Percentiles rank a stretch among this genome's conserved stretches.
These are phyloP conservation scores for Trichoderma arundinaceum DNA, from an alignment of 2,329 filamentous ascomycete species.

Conservation along the genomic window DNA sequence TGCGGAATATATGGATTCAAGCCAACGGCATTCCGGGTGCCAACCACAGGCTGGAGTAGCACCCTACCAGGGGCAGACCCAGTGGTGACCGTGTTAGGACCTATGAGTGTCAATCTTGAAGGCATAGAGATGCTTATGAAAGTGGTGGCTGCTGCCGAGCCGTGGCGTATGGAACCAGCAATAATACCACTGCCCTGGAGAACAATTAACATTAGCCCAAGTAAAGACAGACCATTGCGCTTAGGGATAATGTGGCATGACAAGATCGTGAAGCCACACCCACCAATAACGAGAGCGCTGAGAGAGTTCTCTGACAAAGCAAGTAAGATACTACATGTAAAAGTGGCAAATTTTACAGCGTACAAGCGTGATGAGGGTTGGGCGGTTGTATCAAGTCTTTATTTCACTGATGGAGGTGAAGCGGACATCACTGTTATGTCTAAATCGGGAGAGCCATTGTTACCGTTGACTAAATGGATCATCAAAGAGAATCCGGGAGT, in stretches of 20 bases:
- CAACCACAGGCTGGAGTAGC: constrained; percentile 12
- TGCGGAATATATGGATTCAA: constrained; percentile 4
- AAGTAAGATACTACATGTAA: neutral
- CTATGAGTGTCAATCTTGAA: constrained; percentile 2
- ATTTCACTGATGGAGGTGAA: constrained; percentile 12
- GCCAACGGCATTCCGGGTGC: constrained; percentile 6
- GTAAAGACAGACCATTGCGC: neutral
- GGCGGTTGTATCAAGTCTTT: constrained; percentile 1
- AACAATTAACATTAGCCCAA: neutral
- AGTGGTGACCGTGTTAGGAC: constrained; percentile 3
- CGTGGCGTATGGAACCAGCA: neutral
- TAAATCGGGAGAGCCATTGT: neutral
- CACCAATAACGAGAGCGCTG: neutral
- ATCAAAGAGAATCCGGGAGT: neutral
- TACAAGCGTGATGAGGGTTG: constrained; percentile 13
- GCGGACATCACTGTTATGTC: neutral
- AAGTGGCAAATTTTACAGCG: neutral
- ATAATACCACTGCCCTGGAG: neutral
- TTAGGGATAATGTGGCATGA: constrained; percentile 11
- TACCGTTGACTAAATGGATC: constrained; percentile 2
- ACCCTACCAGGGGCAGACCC: constrained; percentile 5
- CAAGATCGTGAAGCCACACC: neutral
- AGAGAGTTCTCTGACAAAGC: neutral
- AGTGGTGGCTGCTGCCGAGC: neutral
- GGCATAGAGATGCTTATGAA: constrained; percentile 4